Evolutionary conservation across 2,329 filamentous ascomycete genomes (phyloP), one percentile per base, ranked within the genome.

Genomic region (Stachybotrys elegans): DNA sequence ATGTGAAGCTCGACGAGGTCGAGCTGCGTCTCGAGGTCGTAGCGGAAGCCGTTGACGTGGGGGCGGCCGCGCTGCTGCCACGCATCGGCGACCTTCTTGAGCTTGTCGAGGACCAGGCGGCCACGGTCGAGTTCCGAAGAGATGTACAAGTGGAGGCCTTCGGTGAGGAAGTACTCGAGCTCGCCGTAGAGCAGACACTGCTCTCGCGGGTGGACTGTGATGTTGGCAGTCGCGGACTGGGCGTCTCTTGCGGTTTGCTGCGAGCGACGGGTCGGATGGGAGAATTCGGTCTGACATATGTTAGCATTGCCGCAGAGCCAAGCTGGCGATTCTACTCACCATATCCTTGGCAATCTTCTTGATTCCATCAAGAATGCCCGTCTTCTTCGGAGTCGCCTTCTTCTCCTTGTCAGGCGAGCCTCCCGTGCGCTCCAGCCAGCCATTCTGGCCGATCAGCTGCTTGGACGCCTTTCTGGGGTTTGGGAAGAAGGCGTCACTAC

Each of bases 11-110:
- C 54, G 19, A 81, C 57, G 11, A 82, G 68, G 11, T 78, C 74
- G n/a, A 81, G 55, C 59, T 81, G 78, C 1, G 77, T 80, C 61
- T 81, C 77, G 3, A 81, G 57, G 47, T 82, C 77, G 56, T 78
- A 81, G 16, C 76, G 73, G 57, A 80, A 81, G 12, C 74, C 73
- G 19, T 77, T 59, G 8, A 81, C 76, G 44, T 67, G 70, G 6
- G 77, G 75, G 0, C 74, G 75, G 31, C 77, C 77, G 49, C 72
- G 70, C 35, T 69, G 63, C 20, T 65, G 60, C 78, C 77, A 82
- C 5, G 53, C 57, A 41, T 80, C 75, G 3, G 70, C 67, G 7
- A 79, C 59, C 47, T 68, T 71, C 51, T 74, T 73, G 47, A 76
- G 68, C 53, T 76, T 74, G 50, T 71, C 68, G 1, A 70, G 62